Conservation (phyloP, 768 basidiomycete species). For the Udeniomyces megalosporus region DNA sequence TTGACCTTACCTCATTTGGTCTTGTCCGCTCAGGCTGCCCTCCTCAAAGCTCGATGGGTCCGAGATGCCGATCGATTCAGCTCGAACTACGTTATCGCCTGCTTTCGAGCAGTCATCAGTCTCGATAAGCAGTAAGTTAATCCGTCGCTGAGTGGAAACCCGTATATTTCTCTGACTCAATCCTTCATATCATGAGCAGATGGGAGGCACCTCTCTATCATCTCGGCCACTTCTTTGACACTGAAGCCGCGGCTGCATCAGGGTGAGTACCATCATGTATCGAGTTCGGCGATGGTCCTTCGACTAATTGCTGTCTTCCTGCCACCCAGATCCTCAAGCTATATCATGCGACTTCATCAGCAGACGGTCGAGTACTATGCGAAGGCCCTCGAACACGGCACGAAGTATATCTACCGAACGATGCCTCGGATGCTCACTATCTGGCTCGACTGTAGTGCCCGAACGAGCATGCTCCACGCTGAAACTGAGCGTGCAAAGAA, state of each 20-base stretch:
- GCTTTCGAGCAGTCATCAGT: conserved; percentile 30
- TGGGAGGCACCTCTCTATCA: conserved; percentile 68
- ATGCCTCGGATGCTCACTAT: conserved; percentile 84
- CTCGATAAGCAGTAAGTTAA: conserved; percentile 29
- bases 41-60: conserved; percentile 82
- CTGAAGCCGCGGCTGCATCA: neutral
- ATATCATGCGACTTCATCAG: conserved; percentile 19
- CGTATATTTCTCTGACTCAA: no score
- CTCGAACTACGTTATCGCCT: conserved; percentile 42
- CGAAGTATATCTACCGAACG: conserved; percentile 92
- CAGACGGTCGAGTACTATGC: conserved; percentile 48
- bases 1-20: no score
- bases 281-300: no score
- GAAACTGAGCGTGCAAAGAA: conserved; percentile 13
- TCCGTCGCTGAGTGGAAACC: no score
- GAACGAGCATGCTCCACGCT: conserved; percentile 23
- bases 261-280: no score
- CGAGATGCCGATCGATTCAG: conserved; percentile 73
- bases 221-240: conserved; percentile 73
- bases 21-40: conserved; percentile 42
- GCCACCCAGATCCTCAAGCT: no score
- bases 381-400: conserved; percentile 58
- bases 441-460: conserved; percentile 83
- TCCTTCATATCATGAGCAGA: conserved; percentile 36
- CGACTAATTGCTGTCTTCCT: no score